These are phyloP conservation scores for Lactarius quietus DNA, from an alignment of 768 basidiomycete species.

Conservation along the genomic window DNA sequence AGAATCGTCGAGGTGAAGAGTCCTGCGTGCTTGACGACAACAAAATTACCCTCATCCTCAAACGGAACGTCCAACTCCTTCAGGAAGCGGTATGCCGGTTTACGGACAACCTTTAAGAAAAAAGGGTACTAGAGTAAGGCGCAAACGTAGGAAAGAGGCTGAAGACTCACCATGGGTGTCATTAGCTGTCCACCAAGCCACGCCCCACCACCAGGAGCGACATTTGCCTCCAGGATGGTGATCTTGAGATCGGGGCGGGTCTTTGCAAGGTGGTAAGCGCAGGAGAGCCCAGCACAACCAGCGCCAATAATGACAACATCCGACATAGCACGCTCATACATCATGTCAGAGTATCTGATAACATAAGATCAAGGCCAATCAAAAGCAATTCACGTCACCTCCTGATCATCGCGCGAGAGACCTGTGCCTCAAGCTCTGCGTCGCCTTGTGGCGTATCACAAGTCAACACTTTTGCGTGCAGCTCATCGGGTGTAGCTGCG, in stretches of 20 bases:
- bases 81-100: slow-evolving; percentile 72
- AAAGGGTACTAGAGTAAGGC: neutral
- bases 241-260: slow-evolving; percentile 63
- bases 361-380: neutral
- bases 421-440: slow-evolving; percentile 69
- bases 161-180: slow-evolving; percentile 61
- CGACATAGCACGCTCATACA: slow-evolving; percentile 72
- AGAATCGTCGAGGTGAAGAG: slow-evolving; percentile 77
- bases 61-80: slow-evolving; percentile 65
- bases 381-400: slow-evolving; percentile 37
- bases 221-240: slow-evolving; percentile 69
- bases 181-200: slow-evolving; percentile 80
- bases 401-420: slow-evolving; percentile 74
- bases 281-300: slow-evolving; percentile 61
- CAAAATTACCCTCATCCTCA: slow-evolving; percentile 74
- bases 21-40: slow-evolving; percentile 80
- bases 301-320: slow-evolving; percentile 78
- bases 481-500: slow-evolving; percentile 30
- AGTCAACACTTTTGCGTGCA: slow-evolving; percentile 27
- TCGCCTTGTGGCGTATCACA: slow-evolving; percentile 51
- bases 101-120: slow-evolving; percentile 59
- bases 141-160: no score
- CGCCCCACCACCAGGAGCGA: slow-evolving; percentile 66
- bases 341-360: slow-evolving; percentile 62
- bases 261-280: slow-evolving; percentile 69